Percentiles rank a stretch among this genome's conserved stretches.
These are phyloP conservation scores for Pseudonitzschia multistriata DNA, from an alignment of 108 stramenopile species.

Conservation along the genomic window DNA sequence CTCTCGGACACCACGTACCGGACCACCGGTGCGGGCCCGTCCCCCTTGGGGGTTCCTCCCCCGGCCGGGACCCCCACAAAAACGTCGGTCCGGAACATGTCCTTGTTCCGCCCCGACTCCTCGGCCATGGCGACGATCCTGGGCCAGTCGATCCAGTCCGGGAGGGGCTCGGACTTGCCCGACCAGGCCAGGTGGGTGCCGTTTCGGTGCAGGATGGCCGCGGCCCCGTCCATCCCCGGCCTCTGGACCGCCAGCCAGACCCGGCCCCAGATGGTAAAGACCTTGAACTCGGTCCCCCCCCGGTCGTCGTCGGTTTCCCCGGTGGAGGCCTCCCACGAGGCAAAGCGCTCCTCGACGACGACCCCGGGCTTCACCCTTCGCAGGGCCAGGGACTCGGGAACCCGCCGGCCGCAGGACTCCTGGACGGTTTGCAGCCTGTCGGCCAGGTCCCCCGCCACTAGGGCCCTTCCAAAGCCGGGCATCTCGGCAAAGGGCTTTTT, in stretches of 20 bases:
- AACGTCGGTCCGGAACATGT: conserved; percentile 22
- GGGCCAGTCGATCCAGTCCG: conserved; percentile 30
- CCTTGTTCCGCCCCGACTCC: conserved; percentile 14
- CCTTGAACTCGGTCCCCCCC: conserved; percentile 19
- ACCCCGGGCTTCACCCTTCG: conserved; percentile 22
- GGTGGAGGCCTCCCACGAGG: neutral
- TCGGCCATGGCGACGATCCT: conserved; percentile 19
- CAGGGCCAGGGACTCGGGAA: conserved; percentile 16
- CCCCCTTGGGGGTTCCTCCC: neutral
- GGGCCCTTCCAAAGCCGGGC: neutral
- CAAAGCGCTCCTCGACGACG: conserved; percentile 30
- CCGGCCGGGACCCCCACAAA: conserved; percentile 22
- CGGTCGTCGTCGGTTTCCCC: neutral
- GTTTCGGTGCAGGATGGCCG: conserved; percentile 20
- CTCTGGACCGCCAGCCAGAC: conserved; percentile 15
- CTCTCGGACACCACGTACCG: conserved; percentile 21
- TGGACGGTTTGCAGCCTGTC: conserved; percentile 1
- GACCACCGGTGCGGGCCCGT: neutral
- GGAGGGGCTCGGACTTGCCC: neutral
- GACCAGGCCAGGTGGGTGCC: conserved; percentile 19
- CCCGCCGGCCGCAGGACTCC: conserved; percentile 2
- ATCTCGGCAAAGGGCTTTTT: conserved; percentile 3
- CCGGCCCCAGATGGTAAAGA: conserved; percentile 35
- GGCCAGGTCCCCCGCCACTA: conserved; percentile 7
- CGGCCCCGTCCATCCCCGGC: conserved; percentile 9